Evolutionary conservation across 352 stramenopile species (phyloP), one percentile per base, ranked within the genome.

Genomic region (Pythium utonaiense): DNA sequence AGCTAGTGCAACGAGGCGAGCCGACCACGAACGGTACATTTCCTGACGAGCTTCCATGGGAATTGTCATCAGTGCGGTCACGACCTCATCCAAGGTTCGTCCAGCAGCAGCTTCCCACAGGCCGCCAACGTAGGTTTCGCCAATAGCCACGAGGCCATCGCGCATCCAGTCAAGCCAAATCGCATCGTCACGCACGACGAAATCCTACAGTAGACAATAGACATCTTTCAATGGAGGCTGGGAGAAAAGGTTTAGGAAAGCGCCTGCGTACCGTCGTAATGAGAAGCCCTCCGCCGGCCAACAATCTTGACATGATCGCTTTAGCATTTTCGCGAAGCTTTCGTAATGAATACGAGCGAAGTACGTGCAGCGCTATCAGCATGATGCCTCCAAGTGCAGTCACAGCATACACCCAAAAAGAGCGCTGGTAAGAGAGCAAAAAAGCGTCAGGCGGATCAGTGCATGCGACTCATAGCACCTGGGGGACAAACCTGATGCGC

Each of bases 101-200:
- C 66, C 58, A 6, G 78, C 62, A 30, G 86, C 85, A 1, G 77
- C 74, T 9, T 70, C 70, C 82, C 85, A 94, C n/a, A 92, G 60
- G 1, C 80, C 82, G 19, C 78, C 81, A 1, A 94, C 73, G 55
- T 91, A 94, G 1, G 85, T 90, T 52, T 94, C 85, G 8, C 85
- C 85, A 41, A 94, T 94, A 9, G 80, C 80, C 7, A 94, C 73
- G 14, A 94, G 77, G 3, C 85, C 85, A 27, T 92, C 83, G 36
- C 80, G 88, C 82, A 94, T 93, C 85, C 85, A 94, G 62, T 94
- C 85, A 10, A 94, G 67, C 85, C 85, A 94, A 54, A 94, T 89
- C 0, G 81, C 78, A 34, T 91, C 77, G 53, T 91, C 78, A 19
- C 80, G 79, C 9, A 92, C 78, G 22, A 89, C 66, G 71, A 94